Conservation (phyloP, 371 early-diverging fungal genomes). For the Vairimorpha necatrix region DNA sequence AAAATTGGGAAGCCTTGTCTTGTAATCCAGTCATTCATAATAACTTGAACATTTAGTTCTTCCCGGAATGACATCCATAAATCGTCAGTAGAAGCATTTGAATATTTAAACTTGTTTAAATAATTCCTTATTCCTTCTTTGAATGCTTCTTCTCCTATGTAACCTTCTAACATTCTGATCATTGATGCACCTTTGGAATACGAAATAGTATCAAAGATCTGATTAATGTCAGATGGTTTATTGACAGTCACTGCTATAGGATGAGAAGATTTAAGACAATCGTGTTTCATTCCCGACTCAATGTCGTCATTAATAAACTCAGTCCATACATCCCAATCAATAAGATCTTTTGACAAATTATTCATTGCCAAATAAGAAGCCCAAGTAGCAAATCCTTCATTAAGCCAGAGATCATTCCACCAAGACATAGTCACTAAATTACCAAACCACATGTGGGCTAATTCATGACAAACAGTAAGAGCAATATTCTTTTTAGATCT, state of each 20-base stretch:
- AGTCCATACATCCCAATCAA: slow-evolving; percentile 61
- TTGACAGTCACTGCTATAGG: slow-evolving; percentile 78
- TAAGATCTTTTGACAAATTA: slow-evolving; percentile 68
- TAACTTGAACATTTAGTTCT: slow-evolving; percentile 68
- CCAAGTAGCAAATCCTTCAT: slow-evolving; percentile 92
- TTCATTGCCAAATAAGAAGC: slow-evolving; percentile 75
- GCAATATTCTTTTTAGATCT: slow-evolving; percentile 72
- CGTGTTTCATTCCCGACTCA: slow-evolving; percentile 70
- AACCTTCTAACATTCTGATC: slow-evolving; percentile 78
- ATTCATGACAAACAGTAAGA: slow-evolving; percentile 79
- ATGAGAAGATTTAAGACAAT: slow-evolving; percentile 76
- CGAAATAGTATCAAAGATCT: slow-evolving; percentile 72
- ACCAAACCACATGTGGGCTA: slow-evolving; percentile 91
- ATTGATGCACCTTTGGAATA: slow-evolving; percentile 83
- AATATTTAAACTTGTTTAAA: slow-evolving; percentile 72
- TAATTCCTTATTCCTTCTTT: slow-evolving; percentile 71
- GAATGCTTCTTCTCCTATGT: slow-evolving; percentile 69
- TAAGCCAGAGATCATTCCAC: slow-evolving; percentile 88
- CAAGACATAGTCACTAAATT: slow-evolving; percentile 78
- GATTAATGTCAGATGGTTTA: slow-evolving; percentile 71
- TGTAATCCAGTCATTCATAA: slow-evolving; percentile 80
- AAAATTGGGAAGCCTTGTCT: slow-evolving; percentile 69
- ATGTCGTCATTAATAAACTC: slow-evolving; percentile 70
- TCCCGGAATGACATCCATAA: slow-evolving; percentile 74
- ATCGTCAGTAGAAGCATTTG: slow-evolving; percentile 75